These are phyloP conservation scores for Zelopaecilomyces penicillatus DNA, from an alignment of 2,329 filamentous ascomycete genomes.

Conservation along the genomic window DNA sequence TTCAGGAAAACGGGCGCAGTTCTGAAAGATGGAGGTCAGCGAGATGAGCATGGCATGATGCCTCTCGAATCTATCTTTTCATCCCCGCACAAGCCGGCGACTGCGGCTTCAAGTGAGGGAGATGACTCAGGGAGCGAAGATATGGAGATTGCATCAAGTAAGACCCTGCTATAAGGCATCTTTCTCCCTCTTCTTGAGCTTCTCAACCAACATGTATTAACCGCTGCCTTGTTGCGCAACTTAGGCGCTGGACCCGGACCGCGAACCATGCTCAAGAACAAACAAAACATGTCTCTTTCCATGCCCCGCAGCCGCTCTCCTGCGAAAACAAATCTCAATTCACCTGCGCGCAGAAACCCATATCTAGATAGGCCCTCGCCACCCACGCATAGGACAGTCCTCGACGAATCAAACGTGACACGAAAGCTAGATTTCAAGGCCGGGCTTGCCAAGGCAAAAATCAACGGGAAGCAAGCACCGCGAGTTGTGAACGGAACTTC, in stretches of 20 bases:
- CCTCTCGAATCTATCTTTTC: conserved; percentile 82
- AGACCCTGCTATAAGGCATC: conserved; percentile 10
- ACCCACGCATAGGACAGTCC: conserved; percentile 32
- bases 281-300: conserved; percentile 40
- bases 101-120: conserved; percentile 18
- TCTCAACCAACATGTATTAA: too few relatives aligned
- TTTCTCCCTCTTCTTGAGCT: neutral
- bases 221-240: neutral
- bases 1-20: conserved; percentile 81
- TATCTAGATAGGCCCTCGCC: conserved; percentile 47
- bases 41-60: conserved; percentile 90
- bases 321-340: conserved; percentile 51
- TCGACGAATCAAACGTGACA: conserved; percentile 35
- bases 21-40: conserved; percentile 65
- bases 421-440: conserved; percentile 45
- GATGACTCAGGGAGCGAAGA: conserved; percentile 33
- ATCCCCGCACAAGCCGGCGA: conserved; percentile 56
- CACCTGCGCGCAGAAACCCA: conserved; percentile 54
- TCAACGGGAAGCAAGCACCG: conserved; percentile 17
- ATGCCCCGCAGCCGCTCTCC: conserved; percentile 48
- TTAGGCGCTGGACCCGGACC: conserved; percentile 46
- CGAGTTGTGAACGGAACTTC: conserved; percentile 16
- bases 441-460: conserved; percentile 10
- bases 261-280: conserved; percentile 43
- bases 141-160: conserved; percentile 47